Percentiles rank a stretch among this genome's conserved stretches.
Conservation (phyloP, 257 asterid genomes). For the Mentha longifolia region DNA sequence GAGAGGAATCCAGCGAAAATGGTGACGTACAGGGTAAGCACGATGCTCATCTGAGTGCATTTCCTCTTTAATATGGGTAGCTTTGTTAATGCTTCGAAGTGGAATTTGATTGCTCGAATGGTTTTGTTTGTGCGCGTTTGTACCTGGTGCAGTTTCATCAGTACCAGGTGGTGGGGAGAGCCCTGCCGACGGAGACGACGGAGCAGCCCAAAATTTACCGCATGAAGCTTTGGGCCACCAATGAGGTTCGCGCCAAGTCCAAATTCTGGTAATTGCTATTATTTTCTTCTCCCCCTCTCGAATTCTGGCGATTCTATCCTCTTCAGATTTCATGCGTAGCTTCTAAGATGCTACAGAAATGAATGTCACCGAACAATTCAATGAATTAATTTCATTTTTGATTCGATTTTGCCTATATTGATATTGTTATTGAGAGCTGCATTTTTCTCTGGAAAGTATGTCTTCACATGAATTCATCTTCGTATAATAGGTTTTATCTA, state of each 20-base stretch:
- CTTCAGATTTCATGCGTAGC: not conserved
- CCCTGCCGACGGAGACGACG: constrained; percentile 66
- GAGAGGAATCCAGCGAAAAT: constrained; percentile 21
- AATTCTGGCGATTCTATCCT: not conserved
- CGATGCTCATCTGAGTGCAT: not conserved
- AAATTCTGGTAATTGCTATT: constrained; percentile 58
- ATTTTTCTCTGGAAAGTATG: not conserved
- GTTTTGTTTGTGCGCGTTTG: not conserved
- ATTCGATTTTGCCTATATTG: not conserved
- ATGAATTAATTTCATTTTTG: not conserved
- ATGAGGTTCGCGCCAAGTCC: constrained; percentile 79
- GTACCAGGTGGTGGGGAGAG: constrained; percentile 79
- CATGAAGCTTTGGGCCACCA: constrained; percentile 84
- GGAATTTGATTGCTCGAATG: constrained; percentile 12
- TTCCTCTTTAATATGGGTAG: not conserved
- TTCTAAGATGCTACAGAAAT: not conserved
- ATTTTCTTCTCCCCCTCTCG: not conserved
- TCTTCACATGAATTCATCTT: no score
- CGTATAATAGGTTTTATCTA: not conserved
- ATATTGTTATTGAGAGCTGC: not conserved
- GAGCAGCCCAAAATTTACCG: constrained; percentile 70
- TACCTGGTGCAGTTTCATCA: constrained; percentile 57
- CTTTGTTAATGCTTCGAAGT: not conserved
- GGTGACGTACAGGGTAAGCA: constrained; percentile 33
- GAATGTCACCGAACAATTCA: not conserved